phyloP scores from a whole-genome alignment of 208 protist genomes.

The Trypanosoma congolense region DNA sequence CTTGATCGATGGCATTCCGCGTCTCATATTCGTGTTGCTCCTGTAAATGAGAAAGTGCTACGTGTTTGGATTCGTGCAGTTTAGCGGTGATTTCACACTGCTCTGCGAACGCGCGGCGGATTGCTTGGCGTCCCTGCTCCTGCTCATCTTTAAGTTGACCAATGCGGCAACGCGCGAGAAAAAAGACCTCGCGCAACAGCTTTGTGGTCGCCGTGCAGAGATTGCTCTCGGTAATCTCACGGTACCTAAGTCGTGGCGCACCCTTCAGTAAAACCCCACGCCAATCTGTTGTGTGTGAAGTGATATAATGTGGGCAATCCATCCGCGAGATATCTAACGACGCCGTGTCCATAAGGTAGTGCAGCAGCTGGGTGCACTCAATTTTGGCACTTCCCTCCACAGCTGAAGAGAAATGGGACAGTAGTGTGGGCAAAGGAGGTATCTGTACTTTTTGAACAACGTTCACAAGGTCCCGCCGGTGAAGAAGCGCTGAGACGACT shows the following conservation, averaged over 20 bases:
- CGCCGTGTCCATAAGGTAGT: neutral
- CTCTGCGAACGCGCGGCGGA: conserved; percentile 1
- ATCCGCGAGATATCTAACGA: too few relatives aligned
- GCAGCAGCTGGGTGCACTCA: neutral
- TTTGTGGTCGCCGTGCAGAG: neutral
- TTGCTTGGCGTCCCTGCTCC: neutral
- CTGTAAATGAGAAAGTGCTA: neutral
- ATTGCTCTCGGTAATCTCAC: neutral
- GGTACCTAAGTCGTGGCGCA: too few relatives aligned
- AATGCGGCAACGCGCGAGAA: neutral
- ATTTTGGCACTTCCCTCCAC: neutral
- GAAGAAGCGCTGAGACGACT: conserved; percentile 1
- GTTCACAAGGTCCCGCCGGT: neutral
- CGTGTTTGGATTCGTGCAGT: conserved; percentile 1
- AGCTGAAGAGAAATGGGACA: neutral
- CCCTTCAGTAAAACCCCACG: too few relatives aligned
- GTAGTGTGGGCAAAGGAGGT: neutral
- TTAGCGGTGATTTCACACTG: neutral
- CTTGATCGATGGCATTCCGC: neutral
- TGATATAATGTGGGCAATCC: too few relatives aligned
- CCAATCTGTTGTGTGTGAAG: too few relatives aligned
- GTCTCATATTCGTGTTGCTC: conserved; percentile 10
- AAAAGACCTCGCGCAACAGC: conserved; percentile 1
- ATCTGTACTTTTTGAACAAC: conserved; percentile 3
- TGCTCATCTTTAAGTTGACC: conserved; percentile 8